Base-by-base conservation (phyloP, 495 filamentous ascomycete species). In the Penicillium psychrofluorescens region DNA sequence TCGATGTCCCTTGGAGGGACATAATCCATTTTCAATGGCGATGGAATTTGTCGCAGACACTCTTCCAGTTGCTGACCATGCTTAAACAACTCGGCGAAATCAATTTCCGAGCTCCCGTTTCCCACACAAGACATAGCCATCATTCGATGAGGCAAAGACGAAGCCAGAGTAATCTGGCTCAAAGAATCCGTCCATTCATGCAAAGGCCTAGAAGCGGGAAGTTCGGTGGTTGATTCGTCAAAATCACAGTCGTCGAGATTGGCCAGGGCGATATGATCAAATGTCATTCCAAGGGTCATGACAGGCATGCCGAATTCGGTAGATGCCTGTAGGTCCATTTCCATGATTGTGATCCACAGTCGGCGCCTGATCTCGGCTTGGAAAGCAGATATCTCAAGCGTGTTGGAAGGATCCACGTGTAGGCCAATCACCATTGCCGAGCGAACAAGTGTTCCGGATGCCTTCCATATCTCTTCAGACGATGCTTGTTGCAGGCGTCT, bases 341-440 rank as follows among this genome's bases (percentile, higher is more conserved):
- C 67, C 2, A 64, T 55, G 31, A 75, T 63, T 1, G 67, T 68
- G n/a, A 59, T 53, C 71, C 69, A 75, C 1, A 75, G 50, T 33
- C 66, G 63, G 7, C 65, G 52, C 31, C 71, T 50, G 11, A 52
- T 48, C 38, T 74, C 70, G 9, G 53, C 56, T 14, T 66, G 54
- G 36, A 61, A 70, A 12, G 40, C 43, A 1, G 65, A 58, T 11
- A 62, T 41, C 22, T 53, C 30, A 9, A 7, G 48, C 35, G 30
- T 42, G 48, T 13, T 38, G 29, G 55, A 59, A 0, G 76, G 74
- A 44, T 83, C 75, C 3, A 72, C 63, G 46, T 85, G 80, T 13
- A 83, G 63, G 8, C 80, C 81, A 60, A 83, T 77, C 12, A 68
- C 66, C 53, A 83, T 73, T 8, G 79, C 79, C 7, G 67, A 71